Percentiles rank a stretch among this genome's conserved stretches.
Conservation (phyloP, 164 flowering plant genomes). For the Magnolia officinalis region DNA sequence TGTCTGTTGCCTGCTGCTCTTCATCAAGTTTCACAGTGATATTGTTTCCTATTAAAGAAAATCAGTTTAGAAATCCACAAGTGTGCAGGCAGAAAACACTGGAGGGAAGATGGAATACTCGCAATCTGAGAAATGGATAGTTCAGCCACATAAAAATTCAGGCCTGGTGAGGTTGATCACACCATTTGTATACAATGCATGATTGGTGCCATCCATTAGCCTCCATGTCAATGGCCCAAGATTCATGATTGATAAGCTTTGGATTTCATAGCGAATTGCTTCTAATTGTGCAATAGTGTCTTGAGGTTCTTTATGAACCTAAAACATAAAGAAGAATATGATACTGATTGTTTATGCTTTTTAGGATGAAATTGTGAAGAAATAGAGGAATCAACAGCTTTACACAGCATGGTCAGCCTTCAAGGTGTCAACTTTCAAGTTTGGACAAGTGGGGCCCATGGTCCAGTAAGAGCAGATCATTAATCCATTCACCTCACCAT, state of each 20-base stretch:
- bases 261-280: constrained; percentile 82
- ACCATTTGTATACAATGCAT: constrained; percentile 28
- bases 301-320: constrained; percentile 94
- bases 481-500: too few relatives aligned
- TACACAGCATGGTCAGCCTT: too few relatives aligned
- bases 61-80: background rate
- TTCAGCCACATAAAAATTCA: background rate
- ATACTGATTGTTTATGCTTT: too few relatives aligned
- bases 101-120: background rate
- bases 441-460: too few relatives aligned
- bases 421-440: too few relatives aligned
- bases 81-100: too few relatives aligned
- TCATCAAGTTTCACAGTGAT: constrained; percentile 23
- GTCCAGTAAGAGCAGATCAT: too few relatives aligned
- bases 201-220: constrained; percentile 41
- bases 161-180: constrained; percentile 1
- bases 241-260: constrained; percentile 67
- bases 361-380: too few relatives aligned
- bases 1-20: constrained; percentile 15
- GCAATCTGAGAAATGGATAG: background rate
- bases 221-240: constrained; percentile 72
- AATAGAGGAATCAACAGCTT: too few relatives aligned
- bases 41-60: constrained; percentile 13
- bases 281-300: constrained; percentile 83
- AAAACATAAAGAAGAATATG: constrained; percentile 10